Evolutionary conservation across 2,329 filamentous ascomycete species (phyloP).

Genomic region (Alternaria sp.): DNA sequence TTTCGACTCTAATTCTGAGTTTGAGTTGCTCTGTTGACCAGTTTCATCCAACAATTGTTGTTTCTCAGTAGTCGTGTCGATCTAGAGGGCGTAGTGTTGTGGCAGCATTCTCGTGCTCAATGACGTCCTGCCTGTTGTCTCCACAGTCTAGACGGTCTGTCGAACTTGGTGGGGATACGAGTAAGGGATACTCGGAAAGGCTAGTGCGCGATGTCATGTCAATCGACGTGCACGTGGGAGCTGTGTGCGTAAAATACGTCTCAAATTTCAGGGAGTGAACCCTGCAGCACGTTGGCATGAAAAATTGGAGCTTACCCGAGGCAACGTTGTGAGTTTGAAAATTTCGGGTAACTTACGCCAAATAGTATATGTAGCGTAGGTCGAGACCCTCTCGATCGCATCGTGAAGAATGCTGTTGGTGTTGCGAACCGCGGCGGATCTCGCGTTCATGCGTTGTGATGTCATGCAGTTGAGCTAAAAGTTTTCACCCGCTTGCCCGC

Average conservation of each 20-base stretch:
- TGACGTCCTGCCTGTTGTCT: not conserved
- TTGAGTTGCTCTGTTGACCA: not conserved
- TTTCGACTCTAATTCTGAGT: not conserved
- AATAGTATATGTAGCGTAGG: not conserved
- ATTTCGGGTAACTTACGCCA: not conserved
- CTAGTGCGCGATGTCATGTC: not conserved
- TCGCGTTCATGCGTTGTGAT: slow-evolving; percentile 12
- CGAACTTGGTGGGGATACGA: not conserved
- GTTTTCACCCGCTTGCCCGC: slow-evolving; percentile 11
- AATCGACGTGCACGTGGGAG: not conserved
- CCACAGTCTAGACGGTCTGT: not conserved
- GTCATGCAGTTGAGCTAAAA: slow-evolving; percentile 8
- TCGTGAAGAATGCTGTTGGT: slow-evolving; percentile 2
- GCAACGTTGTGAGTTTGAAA: not conserved
- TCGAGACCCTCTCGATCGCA: not conserved
- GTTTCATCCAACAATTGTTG: not conserved
- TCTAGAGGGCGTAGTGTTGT: not conserved
- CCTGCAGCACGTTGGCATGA: not conserved
- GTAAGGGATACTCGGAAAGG: not conserved
- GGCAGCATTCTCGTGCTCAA: not conserved
- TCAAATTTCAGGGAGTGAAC: not conserved
- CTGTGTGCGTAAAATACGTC: not conserved
- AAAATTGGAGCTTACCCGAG: not conserved
- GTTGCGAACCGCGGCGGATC: slow-evolving; percentile 6
- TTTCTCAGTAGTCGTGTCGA: not conserved